A percentile compares a stretch with the other conserved stretches of the same genome.
Conservation (phyloP, 805 yeast species). For the Saturnispora dispora region DNA sequence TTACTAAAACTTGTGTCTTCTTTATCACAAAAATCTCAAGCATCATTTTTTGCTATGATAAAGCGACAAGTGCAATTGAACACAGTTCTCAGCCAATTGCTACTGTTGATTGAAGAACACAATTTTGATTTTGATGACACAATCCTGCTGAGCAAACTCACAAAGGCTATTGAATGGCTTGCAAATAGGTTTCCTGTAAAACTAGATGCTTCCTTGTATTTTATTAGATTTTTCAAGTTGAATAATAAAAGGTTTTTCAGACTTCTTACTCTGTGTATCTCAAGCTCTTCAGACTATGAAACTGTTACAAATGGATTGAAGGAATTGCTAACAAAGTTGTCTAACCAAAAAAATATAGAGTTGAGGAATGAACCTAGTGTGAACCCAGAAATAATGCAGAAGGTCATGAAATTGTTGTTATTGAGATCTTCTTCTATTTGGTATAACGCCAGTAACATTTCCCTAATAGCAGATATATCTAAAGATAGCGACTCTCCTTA, state of each 20-base stretch:
- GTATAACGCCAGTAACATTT: slow-evolving; percentile 58
- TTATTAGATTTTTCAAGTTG: slow-evolving; percentile 43
- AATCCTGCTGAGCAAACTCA: slow-evolving; percentile 29
- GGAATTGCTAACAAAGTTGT: slow-evolving; percentile 50
- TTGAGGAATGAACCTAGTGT: slow-evolving; percentile 29
- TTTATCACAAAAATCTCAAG: slow-evolving; percentile 48
- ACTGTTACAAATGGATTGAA: slow-evolving; percentile 53
- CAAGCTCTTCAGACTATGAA: slow-evolving; percentile 46
- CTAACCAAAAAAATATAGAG: slow-evolving; percentile 36
- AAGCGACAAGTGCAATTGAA: slow-evolving; percentile 59
- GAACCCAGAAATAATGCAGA: slow-evolving; percentile 40
- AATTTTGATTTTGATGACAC: slow-evolving; percentile 24
- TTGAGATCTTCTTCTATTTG: slow-evolving; percentile 53
- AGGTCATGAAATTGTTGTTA: slow-evolving; percentile 47
- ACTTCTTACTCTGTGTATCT: slow-evolving; percentile 44
- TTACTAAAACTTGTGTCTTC: slow-evolving; percentile 38
- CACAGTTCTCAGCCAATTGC: slow-evolving; percentile 38
- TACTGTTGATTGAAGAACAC: slow-evolving; percentile 41
- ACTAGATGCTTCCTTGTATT: slow-evolving; percentile 37
- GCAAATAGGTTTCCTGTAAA: slow-evolving; percentile 45
- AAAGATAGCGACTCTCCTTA: slow-evolving; percentile 26
- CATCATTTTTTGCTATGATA: slow-evolving; percentile 60
- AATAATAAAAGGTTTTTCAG: slow-evolving; percentile 53
- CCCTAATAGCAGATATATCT: slow-evolving; percentile 40
- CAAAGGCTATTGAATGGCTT: slow-evolving; percentile 55